phyloP scores from a whole-genome alignment of 768 basidiomycete species.

The Cystobasidium tubakii region DNA sequence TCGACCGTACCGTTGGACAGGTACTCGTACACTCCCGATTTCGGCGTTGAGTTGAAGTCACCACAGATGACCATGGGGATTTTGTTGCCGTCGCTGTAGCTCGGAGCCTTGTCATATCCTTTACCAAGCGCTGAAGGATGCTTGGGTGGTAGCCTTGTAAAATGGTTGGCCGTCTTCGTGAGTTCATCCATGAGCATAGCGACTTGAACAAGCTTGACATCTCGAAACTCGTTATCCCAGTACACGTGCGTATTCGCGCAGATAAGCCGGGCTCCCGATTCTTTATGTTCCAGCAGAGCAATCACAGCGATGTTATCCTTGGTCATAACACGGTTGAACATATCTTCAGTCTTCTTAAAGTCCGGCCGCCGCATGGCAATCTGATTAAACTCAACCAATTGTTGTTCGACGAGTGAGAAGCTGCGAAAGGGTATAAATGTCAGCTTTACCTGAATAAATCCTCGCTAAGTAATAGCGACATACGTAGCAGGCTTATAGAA shows the following conservation, averaged over 20 bases:
- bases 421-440: conserved; percentile 50
- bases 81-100: conserved; percentile 74
- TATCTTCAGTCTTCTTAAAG: conserved; percentile 95
- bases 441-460: too few species aligned
- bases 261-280: conserved; percentile 79
- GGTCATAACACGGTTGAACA: conserved; percentile 96
- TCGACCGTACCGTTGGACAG: conserved; percentile 62
- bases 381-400: conserved; percentile 85
- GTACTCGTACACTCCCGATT: conserved; percentile 87
- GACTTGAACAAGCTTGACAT: conserved; percentile 96
- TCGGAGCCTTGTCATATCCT: conserved; percentile 54
- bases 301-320: conserved; percentile 90
- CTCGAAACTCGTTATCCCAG: conserved; percentile 86
- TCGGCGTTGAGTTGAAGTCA: conserved; percentile 88
- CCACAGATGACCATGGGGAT: conserved; percentile 87
- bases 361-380: conserved; percentile 87
- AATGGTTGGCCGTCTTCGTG: conserved; percentile 77
- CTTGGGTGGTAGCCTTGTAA: conserved; percentile 72
- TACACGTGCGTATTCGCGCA: conserved; percentile 85
- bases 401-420: conserved; percentile 86
- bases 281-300: conserved; percentile 75
- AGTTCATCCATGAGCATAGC: conserved; percentile 86
- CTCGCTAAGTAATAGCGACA: too few species aligned
- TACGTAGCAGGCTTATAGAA: conserved; percentile 72
- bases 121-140: conserved; percentile 42